Percentiles rank a stretch among this genome's conserved stretches.
phyloP scores from a whole-genome alignment of 2,329 filamentous ascomycete genomes.

The Clarireedia paspali region DNA sequence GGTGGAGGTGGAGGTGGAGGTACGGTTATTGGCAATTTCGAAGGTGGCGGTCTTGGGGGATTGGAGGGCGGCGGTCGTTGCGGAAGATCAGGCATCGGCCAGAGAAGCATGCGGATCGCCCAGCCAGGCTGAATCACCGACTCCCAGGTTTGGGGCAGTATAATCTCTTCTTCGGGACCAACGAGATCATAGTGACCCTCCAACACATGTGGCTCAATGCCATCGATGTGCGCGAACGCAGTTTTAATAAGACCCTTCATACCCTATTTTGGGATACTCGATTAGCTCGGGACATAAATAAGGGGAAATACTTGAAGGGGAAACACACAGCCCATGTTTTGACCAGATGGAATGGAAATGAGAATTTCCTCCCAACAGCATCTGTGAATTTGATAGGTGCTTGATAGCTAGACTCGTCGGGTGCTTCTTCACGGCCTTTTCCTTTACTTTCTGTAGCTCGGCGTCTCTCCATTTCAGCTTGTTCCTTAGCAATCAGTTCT shows the following conservation, averaged over 20 bases:
- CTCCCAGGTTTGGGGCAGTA: constrained; percentile 75
- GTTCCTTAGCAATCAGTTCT: too few relatives aligned
- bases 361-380: constrained; percentile 83
- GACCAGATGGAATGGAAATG: constrained; percentile 81
- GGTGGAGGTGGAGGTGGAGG: neutral
- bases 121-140: constrained; percentile 72
- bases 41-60: constrained; percentile 2
- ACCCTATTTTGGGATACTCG: constrained; percentile 42
- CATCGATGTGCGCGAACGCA: constrained; percentile 70
- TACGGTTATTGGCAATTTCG: neutral
- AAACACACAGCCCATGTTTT: constrained; percentile 65
- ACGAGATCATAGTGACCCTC: constrained; percentile 75
- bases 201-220: constrained; percentile 67
- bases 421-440: neutral
- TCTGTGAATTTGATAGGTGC: constrained; percentile 65
- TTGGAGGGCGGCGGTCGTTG: constrained; percentile 6
- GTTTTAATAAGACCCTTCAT: constrained; percentile 84
- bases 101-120: constrained; percentile 61
- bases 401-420: neutral
- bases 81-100: constrained; percentile 46
- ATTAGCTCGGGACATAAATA: constrained; percentile 19
- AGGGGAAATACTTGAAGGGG: neutral
- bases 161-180: constrained; percentile 74
- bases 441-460: neutral
- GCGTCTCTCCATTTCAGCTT: neutral